Conservation (phyloP, 352 stramenopile genomes). For the Globisporangium spinosum region DNA sequence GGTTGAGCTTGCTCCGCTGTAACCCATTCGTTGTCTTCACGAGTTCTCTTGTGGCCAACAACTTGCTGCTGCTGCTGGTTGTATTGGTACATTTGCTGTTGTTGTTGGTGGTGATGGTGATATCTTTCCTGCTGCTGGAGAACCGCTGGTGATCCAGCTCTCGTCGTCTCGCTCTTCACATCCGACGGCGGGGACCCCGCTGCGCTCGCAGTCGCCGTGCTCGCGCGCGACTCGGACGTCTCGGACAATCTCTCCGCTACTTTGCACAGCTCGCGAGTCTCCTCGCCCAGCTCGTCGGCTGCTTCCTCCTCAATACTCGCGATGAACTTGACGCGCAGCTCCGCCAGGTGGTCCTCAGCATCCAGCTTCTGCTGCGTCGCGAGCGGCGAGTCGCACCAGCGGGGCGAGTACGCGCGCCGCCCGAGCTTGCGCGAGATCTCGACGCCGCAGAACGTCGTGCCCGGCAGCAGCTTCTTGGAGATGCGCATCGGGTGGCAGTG, state of each 20-base stretch:
- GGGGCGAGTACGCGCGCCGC: constrained; percentile 63
- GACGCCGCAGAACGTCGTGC: constrained; percentile 52
- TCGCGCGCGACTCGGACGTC: constrained; percentile 1
- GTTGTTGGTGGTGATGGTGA: neutral
- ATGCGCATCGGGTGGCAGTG: constrained; percentile 78
- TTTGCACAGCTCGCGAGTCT: neutral
- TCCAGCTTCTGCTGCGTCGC: constrained; percentile 38
- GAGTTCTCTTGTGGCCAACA: neutral
- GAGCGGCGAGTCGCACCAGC: constrained; percentile 38
- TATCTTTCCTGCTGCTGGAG: neutral
- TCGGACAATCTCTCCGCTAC: neutral
- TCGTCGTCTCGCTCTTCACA: neutral
- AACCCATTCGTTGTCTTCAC: neutral
- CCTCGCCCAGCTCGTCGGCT: neutral
- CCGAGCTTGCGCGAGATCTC: constrained; percentile 77
- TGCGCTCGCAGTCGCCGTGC: neutral
- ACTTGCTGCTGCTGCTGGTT: constrained; percentile 1
- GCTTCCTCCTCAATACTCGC: constrained; percentile 56
- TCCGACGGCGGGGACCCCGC: neutral
- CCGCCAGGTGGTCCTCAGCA: constrained; percentile 34
- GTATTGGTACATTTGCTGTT: neutral
- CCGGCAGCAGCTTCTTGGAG: constrained; percentile 74
- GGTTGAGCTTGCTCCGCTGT: neutral
- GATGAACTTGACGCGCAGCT: constrained; percentile 46
- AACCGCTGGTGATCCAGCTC: neutral